A percentile compares a stretch with the other conserved stretches of the same genome.
phyloP scores from a whole-genome alignment of 2,329 filamentous ascomycete species.

The Penicillium oxalicum region DNA sequence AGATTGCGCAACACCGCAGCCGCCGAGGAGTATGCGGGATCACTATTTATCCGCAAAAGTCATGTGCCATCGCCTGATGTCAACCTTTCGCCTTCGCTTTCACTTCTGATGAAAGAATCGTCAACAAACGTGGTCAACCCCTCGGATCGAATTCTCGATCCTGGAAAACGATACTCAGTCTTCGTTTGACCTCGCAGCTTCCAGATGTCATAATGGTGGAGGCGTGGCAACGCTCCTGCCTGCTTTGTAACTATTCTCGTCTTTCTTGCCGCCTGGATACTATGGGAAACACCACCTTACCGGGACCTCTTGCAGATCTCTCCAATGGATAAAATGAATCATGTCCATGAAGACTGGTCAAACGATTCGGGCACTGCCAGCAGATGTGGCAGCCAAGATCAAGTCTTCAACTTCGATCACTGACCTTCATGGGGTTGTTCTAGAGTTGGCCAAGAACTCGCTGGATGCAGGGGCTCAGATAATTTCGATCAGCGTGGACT shows the following conservation, averaged over 20 bases:
- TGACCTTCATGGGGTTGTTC: constrained; percentile 63
- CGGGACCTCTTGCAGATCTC: constrained; percentile 1
- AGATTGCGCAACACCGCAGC: constrained; percentile 11
- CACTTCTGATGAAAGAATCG: too few species aligned
- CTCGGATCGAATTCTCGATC: too few species aligned
- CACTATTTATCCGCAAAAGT: constrained; percentile 22
- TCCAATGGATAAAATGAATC: constrained; percentile 1
- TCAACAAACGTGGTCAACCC: too few species aligned
- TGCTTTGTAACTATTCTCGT: background rate
- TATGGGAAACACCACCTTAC: constrained; percentile 7
- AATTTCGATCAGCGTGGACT: constrained; percentile 67
- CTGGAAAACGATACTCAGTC: too few species aligned
- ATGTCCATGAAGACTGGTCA: constrained; percentile 21
- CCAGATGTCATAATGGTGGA: constrained; percentile 6
- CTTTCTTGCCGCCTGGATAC: background rate
- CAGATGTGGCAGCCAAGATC: constrained; percentile 68
- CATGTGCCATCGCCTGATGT: constrained; percentile 19
- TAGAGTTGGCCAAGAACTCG: constrained; percentile 73
- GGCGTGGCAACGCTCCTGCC: constrained; percentile 4
- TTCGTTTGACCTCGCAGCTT: background rate
- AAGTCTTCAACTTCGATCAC: constrained; percentile 77
- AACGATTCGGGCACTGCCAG: constrained; percentile 62
- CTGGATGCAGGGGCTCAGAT: constrained; percentile 70
- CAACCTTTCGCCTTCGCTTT: constrained; percentile 7
- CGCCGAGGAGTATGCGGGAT: constrained; percentile 10